Base-by-base conservation (phyloP, 2,329 filamentous ascomycete species). In the Gliomastix tumulicola region DNA sequence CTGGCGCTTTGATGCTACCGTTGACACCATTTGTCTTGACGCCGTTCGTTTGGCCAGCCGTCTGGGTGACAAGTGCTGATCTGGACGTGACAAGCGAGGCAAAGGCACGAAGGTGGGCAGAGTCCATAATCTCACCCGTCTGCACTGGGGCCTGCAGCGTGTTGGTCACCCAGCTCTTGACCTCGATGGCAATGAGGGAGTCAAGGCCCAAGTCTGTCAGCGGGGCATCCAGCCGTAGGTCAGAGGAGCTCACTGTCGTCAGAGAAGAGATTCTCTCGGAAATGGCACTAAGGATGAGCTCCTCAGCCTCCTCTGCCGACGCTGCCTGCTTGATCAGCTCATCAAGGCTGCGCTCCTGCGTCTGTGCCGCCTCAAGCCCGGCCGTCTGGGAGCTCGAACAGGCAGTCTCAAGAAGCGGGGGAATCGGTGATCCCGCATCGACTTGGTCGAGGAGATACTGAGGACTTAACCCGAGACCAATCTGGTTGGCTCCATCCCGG, bases 101-200 rank as follows among this genome's bases (percentile, higher is more conserved):
- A n/a, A n/a, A n/a, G n/a, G n/a, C n/a, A n/a, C n/a, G n/a, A n/a
- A n/a, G n/a, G n/a, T n/a, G n/a, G n/a, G n/a, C n/a, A n/a, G n/a
- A n/a, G n/a, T n/a, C n/a, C n/a, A n/a, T 38, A 17, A 53, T 41
- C 34, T 54, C 51, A 21, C 50, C 46, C 3, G 55, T 51, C 34
- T 57, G 53, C 9, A 55, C 21, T 2, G 41, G 30, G 10, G 43
- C 42, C 31, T 49, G 41, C 30, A 55, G 53, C 3, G 48, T 48
- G 21, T 41, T 38, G 4, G 41, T 38, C 21, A 51, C 40, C 42
- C 45, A 50, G 36, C 42, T 56, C 45, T 42, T 50, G 25, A 45
- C 21, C 36, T 51, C 49, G 19, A 50, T 50, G 5, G 42, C 37
- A 4, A 50, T 46, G 13, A 51, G 44, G 4, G 49, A 51, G 35